Evolutionary conservation across 805 yeast species (phyloP), one percentile per base, ranked within the genome.

Genomic region (Kuraishia capsulata): DNA sequence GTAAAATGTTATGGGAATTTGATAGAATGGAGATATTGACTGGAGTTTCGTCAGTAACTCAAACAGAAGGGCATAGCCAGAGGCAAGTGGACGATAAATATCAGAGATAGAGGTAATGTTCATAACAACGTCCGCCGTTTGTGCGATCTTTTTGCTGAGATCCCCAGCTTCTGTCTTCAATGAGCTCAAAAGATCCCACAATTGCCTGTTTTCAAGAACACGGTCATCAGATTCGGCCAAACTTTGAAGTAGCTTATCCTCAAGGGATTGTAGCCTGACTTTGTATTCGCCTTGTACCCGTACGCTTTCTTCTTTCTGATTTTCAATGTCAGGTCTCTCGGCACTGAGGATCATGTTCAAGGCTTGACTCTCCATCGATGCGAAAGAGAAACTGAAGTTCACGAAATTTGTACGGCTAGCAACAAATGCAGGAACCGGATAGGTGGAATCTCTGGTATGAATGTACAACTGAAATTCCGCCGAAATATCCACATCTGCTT

Each of bases 381-480:
- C 72, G 31, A 71, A 65, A 1, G 95, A 82, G n/a, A 83, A 62
- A 0, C 88, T 69, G 55, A 81, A 90, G 55, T 86, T 85, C 16
- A 85, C 64, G 9, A 78, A 50, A 3, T 78, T 63, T 9, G 83
- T 72, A 40, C 92, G 62, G 13, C 88, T 65, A 11, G 70, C 50
- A n/a, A 87, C 63, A 51, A 71, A 79, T 2, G 81, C 62, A 0
- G 80, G 57, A 2, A 81, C 47, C 0, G 30, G 37, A 2, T 68
- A 56, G 3, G 62, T 53, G 0, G 80, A 63, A 48, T 84, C 86
- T 35, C 68, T 71, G 0, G 96, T 72, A 44, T 76, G 69, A 30
- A 90, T 53, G 30, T 61, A 69, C 29, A 90, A 47, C 40, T 62
- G 63, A 64, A 88, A 88, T 3, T 73, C 68, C 0, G 76, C 64